Conservation (phyloP, 805 yeast genomes). For the Teunomyces pallodes region DNA sequence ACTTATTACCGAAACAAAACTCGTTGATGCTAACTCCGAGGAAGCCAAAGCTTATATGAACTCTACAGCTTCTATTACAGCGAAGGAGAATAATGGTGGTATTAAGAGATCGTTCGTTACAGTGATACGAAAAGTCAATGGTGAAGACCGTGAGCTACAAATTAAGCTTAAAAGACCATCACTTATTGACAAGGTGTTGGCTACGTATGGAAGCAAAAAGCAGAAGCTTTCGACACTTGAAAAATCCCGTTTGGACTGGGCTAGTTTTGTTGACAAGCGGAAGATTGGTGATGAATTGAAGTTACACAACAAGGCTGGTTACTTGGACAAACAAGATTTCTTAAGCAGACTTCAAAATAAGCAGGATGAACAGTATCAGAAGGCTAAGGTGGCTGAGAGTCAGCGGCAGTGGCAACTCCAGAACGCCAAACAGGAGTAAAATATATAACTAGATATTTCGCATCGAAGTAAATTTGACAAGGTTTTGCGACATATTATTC, state of each 20-base stretch:
- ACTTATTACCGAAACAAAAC: conserved; percentile 69
- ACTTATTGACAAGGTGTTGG: conserved; percentile 70
- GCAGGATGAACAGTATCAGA: conserved; percentile 49
- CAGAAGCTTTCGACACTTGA: conserved; percentile 83
- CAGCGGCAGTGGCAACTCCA: conserved; percentile 12
- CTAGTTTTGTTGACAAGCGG: conserved; percentile 82
- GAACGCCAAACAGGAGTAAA: conserved; percentile 1
- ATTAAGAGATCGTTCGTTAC: conserved; percentile 28
- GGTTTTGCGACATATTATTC: neutral
- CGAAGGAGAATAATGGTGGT: conserved; percentile 6
- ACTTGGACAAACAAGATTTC: conserved; percentile 88
- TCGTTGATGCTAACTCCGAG: conserved; percentile 74
- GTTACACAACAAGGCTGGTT: conserved; percentile 84
- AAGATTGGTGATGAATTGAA: conserved; percentile 81
- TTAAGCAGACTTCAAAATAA: conserved; percentile 67
- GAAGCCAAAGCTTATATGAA: conserved; percentile 82
- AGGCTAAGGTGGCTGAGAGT: conserved; percentile 36
- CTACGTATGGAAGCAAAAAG: conserved; percentile 60
- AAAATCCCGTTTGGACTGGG: conserved; percentile 93
- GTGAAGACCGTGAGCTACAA: conserved; percentile 40
- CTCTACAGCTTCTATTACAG: conserved; percentile 42
- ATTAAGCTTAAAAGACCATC: conserved; percentile 72
- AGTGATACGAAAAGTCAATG: conserved; percentile 31
- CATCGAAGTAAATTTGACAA: neutral
- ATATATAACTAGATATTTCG: neutral